phyloP scores from a whole-genome alignment of 1,139 yeast genomes.

The Petasospora rhodanensis region DNA sequence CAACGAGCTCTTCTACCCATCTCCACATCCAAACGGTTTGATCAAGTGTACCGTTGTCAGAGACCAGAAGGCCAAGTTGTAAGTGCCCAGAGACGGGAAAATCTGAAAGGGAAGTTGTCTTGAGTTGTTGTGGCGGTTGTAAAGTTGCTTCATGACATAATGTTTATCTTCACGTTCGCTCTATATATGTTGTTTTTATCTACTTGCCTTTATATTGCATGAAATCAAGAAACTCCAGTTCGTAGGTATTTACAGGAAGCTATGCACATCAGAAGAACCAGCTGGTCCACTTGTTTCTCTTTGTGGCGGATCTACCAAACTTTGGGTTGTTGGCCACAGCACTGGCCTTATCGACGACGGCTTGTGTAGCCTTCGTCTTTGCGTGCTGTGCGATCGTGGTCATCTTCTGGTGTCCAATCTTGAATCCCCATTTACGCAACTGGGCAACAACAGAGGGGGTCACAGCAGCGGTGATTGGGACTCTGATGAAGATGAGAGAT shows the following conservation, averaged over 20 bases:
- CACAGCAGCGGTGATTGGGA: slow-evolving; percentile 89
- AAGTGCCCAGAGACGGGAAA: too few relatives aligned
- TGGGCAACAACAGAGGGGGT: slow-evolving; percentile 74
- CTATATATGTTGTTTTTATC: too few relatives aligned
- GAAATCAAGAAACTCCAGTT: too few relatives aligned
- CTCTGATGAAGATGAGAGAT: slow-evolving; percentile 67
- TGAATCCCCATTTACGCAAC: slow-evolving; percentile 76
- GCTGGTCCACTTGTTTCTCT: slow-evolving; percentile 55
- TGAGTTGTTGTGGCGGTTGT: too few relatives aligned
- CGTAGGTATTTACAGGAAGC: too few relatives aligned
- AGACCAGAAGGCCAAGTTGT: slow-evolving; percentile 44
- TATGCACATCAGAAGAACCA: slow-evolving; percentile 45
- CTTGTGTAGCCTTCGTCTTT: slow-evolving; percentile 15
- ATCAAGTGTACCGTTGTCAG: slow-evolving; percentile 84
- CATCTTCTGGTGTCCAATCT: slow-evolving; percentile 47
- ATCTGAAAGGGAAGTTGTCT: too few relatives aligned
- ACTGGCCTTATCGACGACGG: slow-evolving; percentile 23
- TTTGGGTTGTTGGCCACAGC: slow-evolving; percentile 29
- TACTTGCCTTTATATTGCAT: too few relatives aligned
- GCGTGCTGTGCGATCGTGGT: slow-evolving; percentile 21
- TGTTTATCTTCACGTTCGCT: too few relatives aligned
- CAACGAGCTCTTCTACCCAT: slow-evolving; percentile 81
- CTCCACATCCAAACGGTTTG: slow-evolving; percentile 89
- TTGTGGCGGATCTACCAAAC: slow-evolving; percentile 51
- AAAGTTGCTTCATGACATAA: too few relatives aligned